Evolutionary conservation across 2,329 filamentous ascomycete genomes (phyloP), one percentile per base, ranked within the genome.

Genomic region (Trichophyton equinum): DNA sequence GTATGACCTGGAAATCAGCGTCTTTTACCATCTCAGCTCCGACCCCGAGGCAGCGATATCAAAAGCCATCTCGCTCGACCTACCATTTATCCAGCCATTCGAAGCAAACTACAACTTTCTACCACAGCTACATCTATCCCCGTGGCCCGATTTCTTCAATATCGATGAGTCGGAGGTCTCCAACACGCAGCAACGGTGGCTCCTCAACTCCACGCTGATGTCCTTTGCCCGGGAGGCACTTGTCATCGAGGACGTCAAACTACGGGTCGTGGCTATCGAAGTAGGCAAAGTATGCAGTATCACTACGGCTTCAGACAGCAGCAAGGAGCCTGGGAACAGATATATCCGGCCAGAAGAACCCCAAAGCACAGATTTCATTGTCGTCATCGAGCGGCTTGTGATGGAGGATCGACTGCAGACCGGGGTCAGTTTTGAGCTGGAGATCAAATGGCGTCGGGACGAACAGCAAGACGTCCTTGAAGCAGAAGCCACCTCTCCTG

Each of bases 21-120:
- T 87, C 1, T 79, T 84, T 5, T 99, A 99, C 70, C 84, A 88
- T 67, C 79, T 97, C 1, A 78, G 85, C 2, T 88, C 88, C 4
- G 91, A 97, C 69, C 78, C 85, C 0, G 86, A 88, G 58, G 96
- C 91, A 1, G 85, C 87, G 1, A 87, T 97, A 44, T 84, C 85
- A 42, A 92, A 95, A 72, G 83, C 81, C 1, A 75, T 87, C 22
- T 79, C 83, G 0, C 80, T 88, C 44, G 85, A 86, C 59, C 73
- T 97, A 4, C 82, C 84, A 42, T 81, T 96, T 60, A 84, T 89
- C 60, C 86, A 85, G 57, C 90, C 92, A 0, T 97, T 99, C 67
- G 91, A 96, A 74, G 89, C 91, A 15, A 94, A 88, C 68, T 96
- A 95, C 72, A 89, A 95, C 64, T 84, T 97, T 64, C 80, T 86